These are phyloP conservation scores for Alternaria gansuensis DNA, from an alignment of 2,329 filamentous ascomycete species.

Conservation along the genomic window DNA sequence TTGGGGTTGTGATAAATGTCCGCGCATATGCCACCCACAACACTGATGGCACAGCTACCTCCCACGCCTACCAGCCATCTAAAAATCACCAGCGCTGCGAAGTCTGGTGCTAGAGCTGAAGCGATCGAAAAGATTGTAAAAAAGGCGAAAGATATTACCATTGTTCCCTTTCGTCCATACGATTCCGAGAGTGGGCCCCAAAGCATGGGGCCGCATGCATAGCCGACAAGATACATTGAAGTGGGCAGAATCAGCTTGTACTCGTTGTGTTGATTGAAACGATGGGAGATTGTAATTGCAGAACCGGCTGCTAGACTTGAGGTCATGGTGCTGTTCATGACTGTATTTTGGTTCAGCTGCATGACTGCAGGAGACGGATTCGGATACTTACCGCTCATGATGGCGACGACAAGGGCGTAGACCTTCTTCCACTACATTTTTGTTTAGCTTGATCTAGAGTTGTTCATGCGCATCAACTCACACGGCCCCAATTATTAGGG, in stretches of 20 bases:
- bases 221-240: conserved; percentile 62
- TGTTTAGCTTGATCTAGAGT: background rate
- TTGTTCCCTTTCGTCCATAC: conserved; percentile 58
- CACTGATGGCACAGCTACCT: conserved; percentile 63
- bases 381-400: conserved; percentile 60
- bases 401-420: conserved; percentile 63
- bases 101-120: conserved; percentile 56
- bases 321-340: conserved; percentile 72
- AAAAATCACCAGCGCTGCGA: conserved; percentile 56
- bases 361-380: background rate
- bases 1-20: conserved; percentile 69
- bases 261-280: conserved; percentile 64
- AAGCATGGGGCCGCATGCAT: conserved; percentile 56
- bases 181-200: conserved; percentile 58
- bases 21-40: conserved; percentile 69
- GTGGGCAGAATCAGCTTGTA: conserved; percentile 58
- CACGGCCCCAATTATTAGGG: conserved; percentile 56
- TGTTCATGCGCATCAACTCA: conserved; percentile 18
- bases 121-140: conserved; percentile 59
- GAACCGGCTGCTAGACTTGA: conserved; percentile 70
- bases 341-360: conserved; percentile 24
- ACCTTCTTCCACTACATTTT: conserved; percentile 63
- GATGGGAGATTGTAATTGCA: conserved; percentile 64
- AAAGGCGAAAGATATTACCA: conserved; percentile 61
- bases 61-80: conserved; percentile 56